A percentile compares a stretch with the other conserved stretches of the same genome.
phyloP scores from a whole-genome alignment of 2,329 filamentous ascomycete species.

The Aspergillus pseudoviridinutans region DNA sequence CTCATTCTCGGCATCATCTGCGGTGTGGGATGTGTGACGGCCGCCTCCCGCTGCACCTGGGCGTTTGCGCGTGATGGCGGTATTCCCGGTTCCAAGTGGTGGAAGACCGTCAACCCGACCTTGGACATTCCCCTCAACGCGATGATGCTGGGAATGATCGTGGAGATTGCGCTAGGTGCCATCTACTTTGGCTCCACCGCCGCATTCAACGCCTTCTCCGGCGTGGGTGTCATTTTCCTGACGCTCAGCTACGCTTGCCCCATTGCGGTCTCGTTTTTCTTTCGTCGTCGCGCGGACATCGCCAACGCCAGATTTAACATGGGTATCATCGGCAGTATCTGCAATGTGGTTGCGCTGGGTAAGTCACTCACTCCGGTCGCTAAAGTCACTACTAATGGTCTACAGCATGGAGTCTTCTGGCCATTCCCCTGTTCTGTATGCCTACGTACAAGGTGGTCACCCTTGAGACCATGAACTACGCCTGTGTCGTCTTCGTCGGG shows the following conservation, averaged over 20 bases:
- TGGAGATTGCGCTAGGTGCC: conserved; percentile 67
- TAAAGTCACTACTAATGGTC: conserved; percentile 5
- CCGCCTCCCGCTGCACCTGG: conserved; percentile 67
- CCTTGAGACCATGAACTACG: conserved; percentile 64
- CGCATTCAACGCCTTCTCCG: conserved; percentile 76
- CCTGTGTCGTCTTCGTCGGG: conserved; percentile 67
- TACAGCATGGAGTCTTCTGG: conserved; percentile 58
- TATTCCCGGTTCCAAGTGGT: conserved; percentile 64
- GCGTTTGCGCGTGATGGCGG: conserved; percentile 70
- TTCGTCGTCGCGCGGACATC: conserved; percentile 58
- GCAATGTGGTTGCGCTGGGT: conserved; percentile 64
- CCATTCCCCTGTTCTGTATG: conserved; percentile 64
- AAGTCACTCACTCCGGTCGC: conserved; percentile 27
- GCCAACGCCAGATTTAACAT: conserved; percentile 45
- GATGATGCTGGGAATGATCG: conserved; percentile 61
- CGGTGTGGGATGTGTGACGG: conserved; percentile 67
- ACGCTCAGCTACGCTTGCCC: conserved; percentile 66
- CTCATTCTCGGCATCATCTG: conserved; percentile 70
- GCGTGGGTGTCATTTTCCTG: conserved; percentile 73
- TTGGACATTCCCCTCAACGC: conserved; percentile 68
- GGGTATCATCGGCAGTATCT: conserved; percentile 56
- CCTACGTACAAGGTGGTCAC: conserved; percentile 56
- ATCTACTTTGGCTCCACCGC: conserved; percentile 77
- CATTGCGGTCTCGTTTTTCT: conserved; percentile 58
- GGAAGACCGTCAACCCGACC: conserved; percentile 59